A percentile compares a stretch with the other conserved stretches of the same genome.
These are phyloP conservation scores for Leucaena leucocephala DNA, from an alignment of 306 rosid genomes.

Conservation along the genomic window DNA sequence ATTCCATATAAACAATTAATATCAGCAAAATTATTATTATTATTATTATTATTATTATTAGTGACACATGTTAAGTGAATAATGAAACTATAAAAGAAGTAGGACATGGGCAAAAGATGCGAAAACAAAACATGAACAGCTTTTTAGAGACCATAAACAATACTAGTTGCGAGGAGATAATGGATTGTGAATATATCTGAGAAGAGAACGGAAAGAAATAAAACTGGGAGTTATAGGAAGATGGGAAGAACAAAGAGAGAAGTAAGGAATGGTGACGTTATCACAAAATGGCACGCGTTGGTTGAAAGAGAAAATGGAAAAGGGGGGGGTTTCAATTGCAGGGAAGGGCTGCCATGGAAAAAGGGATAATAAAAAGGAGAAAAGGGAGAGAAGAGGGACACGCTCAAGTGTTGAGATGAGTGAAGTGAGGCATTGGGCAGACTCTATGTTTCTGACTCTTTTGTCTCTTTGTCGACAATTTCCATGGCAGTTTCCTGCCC, in stretches of 20 bases:
- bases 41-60: background rate
- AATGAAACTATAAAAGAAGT: background rate
- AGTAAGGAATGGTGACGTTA: conserved; percentile 49
- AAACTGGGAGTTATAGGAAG: conserved; percentile 5
- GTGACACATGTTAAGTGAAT: conserved; percentile 4
- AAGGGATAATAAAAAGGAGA: background rate
- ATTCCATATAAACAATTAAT: conserved; percentile 23
- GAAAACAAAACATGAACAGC: conserved; percentile 17
- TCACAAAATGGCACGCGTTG: conserved; percentile 62
- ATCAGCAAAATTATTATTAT: background rate
- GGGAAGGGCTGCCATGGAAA: conserved; percentile 38
- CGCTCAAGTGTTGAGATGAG: no score
- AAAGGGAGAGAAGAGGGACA: background rate
- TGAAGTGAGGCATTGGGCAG: conserved; percentile 22
- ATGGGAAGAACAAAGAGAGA: conserved; percentile 9
- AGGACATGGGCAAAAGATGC: background rate
- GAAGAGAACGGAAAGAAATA: background rate
- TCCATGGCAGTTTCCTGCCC: conserved; percentile 49
- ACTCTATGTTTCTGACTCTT: conserved; percentile 46
- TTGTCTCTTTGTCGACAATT: conserved; percentile 74
- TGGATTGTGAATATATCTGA: background rate
- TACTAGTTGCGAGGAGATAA: background rate
- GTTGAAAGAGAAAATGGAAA: conserved; percentile 43
- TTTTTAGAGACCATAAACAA: no score
- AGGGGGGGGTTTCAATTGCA: conserved; percentile 39